These are phyloP conservation scores for Amphichorda felina DNA, from an alignment of 2,329 filamentous ascomycete genomes.

Conservation along the genomic window DNA sequence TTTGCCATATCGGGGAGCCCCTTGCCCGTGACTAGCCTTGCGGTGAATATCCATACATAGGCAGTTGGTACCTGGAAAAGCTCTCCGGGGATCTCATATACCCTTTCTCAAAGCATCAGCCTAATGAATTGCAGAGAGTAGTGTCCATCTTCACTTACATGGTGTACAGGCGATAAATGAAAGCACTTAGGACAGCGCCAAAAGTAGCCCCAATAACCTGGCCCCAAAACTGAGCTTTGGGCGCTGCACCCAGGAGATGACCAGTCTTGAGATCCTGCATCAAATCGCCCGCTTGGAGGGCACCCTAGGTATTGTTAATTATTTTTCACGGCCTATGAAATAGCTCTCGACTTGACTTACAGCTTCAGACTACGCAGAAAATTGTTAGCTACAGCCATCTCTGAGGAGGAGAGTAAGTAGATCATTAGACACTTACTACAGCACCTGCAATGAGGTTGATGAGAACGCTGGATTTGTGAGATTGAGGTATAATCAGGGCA, in stretches of 20 bases:
- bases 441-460: slow-evolving; percentile 94
- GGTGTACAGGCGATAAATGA: slow-evolving; percentile 84
- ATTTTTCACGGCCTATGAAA: not conserved
- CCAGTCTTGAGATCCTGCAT: slow-evolving; percentile 97
- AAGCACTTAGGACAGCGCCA: slow-evolving; percentile 75
- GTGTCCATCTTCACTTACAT: slow-evolving; percentile 19
- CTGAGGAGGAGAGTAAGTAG: not conserved
- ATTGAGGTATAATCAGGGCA: slow-evolving; percentile 73
- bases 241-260: slow-evolving; percentile 81
- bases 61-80: slow-evolving; percentile 90
- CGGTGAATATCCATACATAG: slow-evolving; percentile 97
- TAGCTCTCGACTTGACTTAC: slow-evolving; percentile 11
- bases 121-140: not conserved
- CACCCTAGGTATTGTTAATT: slow-evolving; percentile 34
- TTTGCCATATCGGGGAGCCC: slow-evolving; percentile 76
- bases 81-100: slow-evolving; percentile 80
- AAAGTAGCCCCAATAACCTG: slow-evolving; percentile 84
- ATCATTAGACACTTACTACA: slow-evolving; percentile 32
- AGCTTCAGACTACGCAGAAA: slow-evolving; percentile 22
- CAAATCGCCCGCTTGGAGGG: slow-evolving; percentile 87
- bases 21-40: slow-evolving; percentile 80
- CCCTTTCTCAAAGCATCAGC: slow-evolving; percentile 26
- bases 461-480: slow-evolving; percentile 74
- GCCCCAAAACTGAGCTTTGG: slow-evolving; percentile 92
- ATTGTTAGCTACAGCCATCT: not conserved